A percentile compares a stretch with the other conserved stretches of the same genome.
Conservation (phyloP, 2,329 filamentous ascomycete species). For the Apiospora pterosperma region DNA sequence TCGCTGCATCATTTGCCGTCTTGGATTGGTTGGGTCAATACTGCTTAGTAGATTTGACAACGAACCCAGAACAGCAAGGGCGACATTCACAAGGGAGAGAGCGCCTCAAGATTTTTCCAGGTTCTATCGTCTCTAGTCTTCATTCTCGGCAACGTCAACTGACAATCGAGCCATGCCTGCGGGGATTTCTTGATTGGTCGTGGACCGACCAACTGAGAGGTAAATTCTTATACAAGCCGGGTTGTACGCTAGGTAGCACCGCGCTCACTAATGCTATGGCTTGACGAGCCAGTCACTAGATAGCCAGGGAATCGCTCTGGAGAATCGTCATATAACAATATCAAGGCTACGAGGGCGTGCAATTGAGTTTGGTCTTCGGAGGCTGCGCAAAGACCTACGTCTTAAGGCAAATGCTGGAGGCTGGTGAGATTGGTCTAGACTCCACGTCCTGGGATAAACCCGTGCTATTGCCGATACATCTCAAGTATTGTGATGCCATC, state of each 20-base stretch:
- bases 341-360: not conserved
- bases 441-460: not conserved
- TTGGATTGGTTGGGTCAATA: not conserved
- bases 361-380: not conserved
- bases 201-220: not conserved
- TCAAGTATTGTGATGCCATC: not conserved
- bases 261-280: not conserved
- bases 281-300: not conserved
- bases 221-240: not conserved
- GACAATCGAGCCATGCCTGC: not conserved
- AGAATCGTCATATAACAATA: not conserved
- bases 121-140: not conserved
- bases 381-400: not conserved
- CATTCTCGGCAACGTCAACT: not conserved
- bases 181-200: not conserved
- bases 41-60: not conserved
- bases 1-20: not conserved
- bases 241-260: not conserved
- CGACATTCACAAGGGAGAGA: not conserved
- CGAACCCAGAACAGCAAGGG: not conserved
- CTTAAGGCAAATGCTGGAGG: not conserved
- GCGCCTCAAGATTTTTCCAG: not conserved
- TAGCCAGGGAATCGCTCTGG: not conserved
- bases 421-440: not conserved
- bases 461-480: not conserved